A percentile compares a stretch with the other conserved stretches of the same genome.
These are phyloP conservation scores for Exophiala oligosperma DNA, from an alignment of 2,329 filamentous ascomycete genomes.

Conservation along the genomic window DNA sequence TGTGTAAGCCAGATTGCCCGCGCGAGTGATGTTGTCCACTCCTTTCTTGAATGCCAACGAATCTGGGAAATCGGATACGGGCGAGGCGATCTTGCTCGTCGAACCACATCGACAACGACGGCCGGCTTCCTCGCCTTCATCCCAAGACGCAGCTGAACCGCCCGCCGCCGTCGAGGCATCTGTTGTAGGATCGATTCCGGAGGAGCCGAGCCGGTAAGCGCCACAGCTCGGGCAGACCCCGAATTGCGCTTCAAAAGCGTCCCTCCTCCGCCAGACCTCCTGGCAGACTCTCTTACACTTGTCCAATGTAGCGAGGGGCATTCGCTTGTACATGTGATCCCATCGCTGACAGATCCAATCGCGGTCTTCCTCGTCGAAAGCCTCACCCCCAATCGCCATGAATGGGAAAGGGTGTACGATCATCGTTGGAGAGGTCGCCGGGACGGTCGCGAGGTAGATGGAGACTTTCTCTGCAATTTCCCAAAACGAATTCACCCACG, in stretches of 20 bases:
- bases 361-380: slow-evolving; percentile 58
- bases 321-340: slow-evolving; percentile 58
- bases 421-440: slow-evolving; percentile 60
- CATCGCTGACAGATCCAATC: slow-evolving; percentile 64
- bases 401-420: slow-evolving; percentile 70
- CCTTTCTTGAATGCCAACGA: slow-evolving; percentile 8
- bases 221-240: slow-evolving; percentile 14
- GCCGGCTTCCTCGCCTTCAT: not conserved
- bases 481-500: slow-evolving; percentile 53
- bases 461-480: slow-evolving; percentile 62
- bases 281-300: slow-evolving; percentile 62
- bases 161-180: not conserved
- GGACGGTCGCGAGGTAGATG: slow-evolving; percentile 61
- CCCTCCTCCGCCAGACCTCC: slow-evolving; percentile 65
- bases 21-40: slow-evolving; percentile 30
- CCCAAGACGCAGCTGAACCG: not conserved
- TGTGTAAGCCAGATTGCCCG: slow-evolving; percentile 59
- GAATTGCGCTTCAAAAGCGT: slow-evolving; percentile 49
- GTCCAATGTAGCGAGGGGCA: slow-evolving; percentile 67
- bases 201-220: not conserved
- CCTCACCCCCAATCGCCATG: slow-evolving; percentile 65
- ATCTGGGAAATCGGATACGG: not conserved
- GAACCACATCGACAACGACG: not conserved
- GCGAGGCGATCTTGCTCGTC: not conserved
- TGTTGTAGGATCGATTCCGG: not conserved